Evolutionary conservation across 352 stramenopile genomes (phyloP), one percentile per base, ranked within the genome.

Genomic region (Heterotrichella gracilis): DNA sequence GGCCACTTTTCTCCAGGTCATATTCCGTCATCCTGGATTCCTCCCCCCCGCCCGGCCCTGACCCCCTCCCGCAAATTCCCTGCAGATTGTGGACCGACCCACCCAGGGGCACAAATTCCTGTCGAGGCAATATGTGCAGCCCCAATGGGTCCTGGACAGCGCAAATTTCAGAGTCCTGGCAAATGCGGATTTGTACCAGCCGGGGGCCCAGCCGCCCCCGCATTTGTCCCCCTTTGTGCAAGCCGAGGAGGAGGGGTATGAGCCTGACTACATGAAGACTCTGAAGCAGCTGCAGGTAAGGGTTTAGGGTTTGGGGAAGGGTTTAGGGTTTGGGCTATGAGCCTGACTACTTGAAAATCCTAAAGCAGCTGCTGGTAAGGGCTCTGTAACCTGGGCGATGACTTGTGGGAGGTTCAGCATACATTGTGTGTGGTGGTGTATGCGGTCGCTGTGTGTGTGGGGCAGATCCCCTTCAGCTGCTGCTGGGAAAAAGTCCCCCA

Each of bases 81-180:
- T 42, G 4, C 32, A 17, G 32, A 14, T 4, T 42, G 32, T 42
- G 32, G 4, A 14, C 4, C 32, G 4, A 4, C 32, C 17, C 4
- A 14, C 3, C 24, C 63, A 23, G 3, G 4, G 4, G 21, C 21
- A 42, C 3, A 4, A n/a, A 23, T 4, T n/a, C 3, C 2, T 81
- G 68, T 80, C 76, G 9, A 81, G 88, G 73, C 92, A 99, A 77
- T 96, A 92, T 73, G 81, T 98, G 42, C 93, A 99, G 80, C 93
- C 93, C 25, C 93, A 99, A 77, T 99, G 93, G 93, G 80, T 98
- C 22, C 89, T 97, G 68, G 93, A 99, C 80, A 89, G 81, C 24
- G 81, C 95, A 24, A 99, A 99, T 79, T 94, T 93, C 70, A 80
- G 85, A 25, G 82, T 96, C 41, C 64, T 95, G 25, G 75, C 98